Base-by-base conservation (phyloP, 1,139 yeast genomes). In the Candida buenavistaensis region DNA sequence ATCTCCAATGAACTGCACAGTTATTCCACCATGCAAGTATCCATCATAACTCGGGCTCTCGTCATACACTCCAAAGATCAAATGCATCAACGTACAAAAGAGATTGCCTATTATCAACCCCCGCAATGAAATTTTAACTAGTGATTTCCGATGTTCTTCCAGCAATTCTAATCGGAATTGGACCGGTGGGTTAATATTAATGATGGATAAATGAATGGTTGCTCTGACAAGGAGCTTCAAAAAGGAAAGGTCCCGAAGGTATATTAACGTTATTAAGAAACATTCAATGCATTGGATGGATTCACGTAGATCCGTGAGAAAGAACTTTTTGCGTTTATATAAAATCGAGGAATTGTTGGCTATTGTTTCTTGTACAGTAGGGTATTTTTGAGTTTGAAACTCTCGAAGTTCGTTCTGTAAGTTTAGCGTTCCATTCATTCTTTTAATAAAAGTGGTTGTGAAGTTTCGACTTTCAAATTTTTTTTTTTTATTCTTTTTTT, bases 1-100 rank as follows among this genome's bases (percentile, higher is more conserved):
- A 38, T 70, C 75, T 0, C 75, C 75, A 12, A 69, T 65, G 39
- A 69, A 68, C 40, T 67, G 69, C 4, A 69, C 43, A 2, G 69
- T 49, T 30, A 64, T 28, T 2, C 69, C 59, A 0, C 75, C 75
- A 38, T 65, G 58, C 10, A 64, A 48, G 30, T 45, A 52, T 2
- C 47, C 47, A 15, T 51, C 58, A n/a, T 21, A 20, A 10, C 46
- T 30, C 6, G 44, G 44, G 19, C 51, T 37, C n/a, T 35, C 35
- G 4, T 31, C 39, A 35, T 54, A 54, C 3, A 45, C 48, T 3
- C 70, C 69, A 38, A 57, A 56, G 3, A 64, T 13, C 28, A 63
- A 33, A 46, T 68, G 75, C 14, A 41, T 40, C 1, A 54, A 8
- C 4, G 55, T 24, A 34, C 66, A 60, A 21, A 59, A 39, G 1